phyloP scores from a whole-genome alignment of 495 filamentous ascomycete genomes.

The Neurospora sp. region DNA sequence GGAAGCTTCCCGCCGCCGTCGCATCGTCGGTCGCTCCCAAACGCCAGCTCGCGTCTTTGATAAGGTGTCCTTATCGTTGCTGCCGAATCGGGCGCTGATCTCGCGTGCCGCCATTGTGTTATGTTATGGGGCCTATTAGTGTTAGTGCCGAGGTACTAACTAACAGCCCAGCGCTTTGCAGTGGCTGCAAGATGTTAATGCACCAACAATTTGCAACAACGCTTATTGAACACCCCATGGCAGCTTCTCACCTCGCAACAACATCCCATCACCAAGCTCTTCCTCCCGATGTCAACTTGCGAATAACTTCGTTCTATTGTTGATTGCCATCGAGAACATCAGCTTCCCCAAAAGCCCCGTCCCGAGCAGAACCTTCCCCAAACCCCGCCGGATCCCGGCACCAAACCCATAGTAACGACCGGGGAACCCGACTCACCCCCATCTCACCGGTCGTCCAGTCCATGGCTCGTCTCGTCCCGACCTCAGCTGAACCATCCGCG shows the following conservation, averaged over 20 bases:
- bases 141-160: not conserved
- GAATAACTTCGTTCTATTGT: not conserved
- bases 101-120: not conserved
- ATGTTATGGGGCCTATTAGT: not conserved
- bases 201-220: not conserved
- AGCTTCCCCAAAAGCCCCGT: not conserved
- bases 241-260: not conserved
- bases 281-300: not conserved
- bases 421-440: not conserved
- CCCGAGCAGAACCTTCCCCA: too few relatives aligned
- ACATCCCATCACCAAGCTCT: not conserved
- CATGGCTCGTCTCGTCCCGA: not conserved
- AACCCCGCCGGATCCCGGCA: not conserved
- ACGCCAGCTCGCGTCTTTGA: constrained; percentile 10
- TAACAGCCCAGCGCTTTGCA: not conserved
- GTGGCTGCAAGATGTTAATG: not conserved
- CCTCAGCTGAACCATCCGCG: not conserved
- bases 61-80: constrained; percentile 22
- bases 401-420: not conserved
- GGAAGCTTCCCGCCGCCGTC: constrained; percentile 1
- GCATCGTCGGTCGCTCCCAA: not conserved
- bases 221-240: too few relatives aligned
- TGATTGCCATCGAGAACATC: not conserved
- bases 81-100: not conserved
- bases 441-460: not conserved